These are phyloP conservation scores for Daldinia eschscholtzii DNA, from an alignment of 2,329 filamentous ascomycete genomes.

Conservation along the genomic window DNA sequence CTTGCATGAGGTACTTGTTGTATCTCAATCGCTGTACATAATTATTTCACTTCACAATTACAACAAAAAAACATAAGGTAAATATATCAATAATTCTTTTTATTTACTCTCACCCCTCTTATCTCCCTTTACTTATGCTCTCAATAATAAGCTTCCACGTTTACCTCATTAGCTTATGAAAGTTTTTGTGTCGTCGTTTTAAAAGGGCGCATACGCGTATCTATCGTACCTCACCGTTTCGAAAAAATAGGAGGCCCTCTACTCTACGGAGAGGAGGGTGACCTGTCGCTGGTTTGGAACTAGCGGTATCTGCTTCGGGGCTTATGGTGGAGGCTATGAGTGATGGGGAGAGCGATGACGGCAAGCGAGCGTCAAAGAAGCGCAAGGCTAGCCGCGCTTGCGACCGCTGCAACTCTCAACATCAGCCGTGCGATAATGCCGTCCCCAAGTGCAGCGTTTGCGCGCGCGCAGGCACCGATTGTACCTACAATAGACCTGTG, in stretches of 20 bases:
- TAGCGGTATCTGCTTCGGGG: conserved; percentile 32
- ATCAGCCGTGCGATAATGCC: conserved; percentile 63
- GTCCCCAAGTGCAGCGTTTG: conserved; percentile 62
- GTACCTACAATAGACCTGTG: conserved; percentile 54
- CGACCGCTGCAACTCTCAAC: conserved; percentile 62
- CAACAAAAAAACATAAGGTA: conserved; percentile 10
- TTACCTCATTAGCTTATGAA: conserved; percentile 2
- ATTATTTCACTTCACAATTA: conserved; percentile 31
- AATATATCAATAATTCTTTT: conserved; percentile 7
- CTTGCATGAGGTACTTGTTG: conserved; percentile 7
- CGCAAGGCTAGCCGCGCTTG: conserved; percentile 55
- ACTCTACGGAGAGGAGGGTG: conserved; percentile 14
- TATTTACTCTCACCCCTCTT: conserved; percentile 7
- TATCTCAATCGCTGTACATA: conserved; percentile 11
- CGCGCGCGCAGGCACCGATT: conserved; percentile 54
- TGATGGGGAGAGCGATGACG: conserved; percentile 54
- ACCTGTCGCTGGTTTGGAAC: conserved; percentile 36
- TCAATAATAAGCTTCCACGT: conserved; percentile 23
- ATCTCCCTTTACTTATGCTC: background rate
- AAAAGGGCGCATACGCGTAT: conserved; percentile 25
- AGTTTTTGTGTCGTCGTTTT: conserved; percentile 26
- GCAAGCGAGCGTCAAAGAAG: conserved; percentile 53
- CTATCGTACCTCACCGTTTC: conserved; percentile 7
- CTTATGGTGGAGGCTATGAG: conserved; percentile 52
- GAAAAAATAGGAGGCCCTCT: conserved; percentile 17